Evolutionary conservation across 2,329 filamentous ascomycete species (phyloP), one percentile per base, ranked within the genome.

Genomic region (Trichoderma sp.): DNA sequence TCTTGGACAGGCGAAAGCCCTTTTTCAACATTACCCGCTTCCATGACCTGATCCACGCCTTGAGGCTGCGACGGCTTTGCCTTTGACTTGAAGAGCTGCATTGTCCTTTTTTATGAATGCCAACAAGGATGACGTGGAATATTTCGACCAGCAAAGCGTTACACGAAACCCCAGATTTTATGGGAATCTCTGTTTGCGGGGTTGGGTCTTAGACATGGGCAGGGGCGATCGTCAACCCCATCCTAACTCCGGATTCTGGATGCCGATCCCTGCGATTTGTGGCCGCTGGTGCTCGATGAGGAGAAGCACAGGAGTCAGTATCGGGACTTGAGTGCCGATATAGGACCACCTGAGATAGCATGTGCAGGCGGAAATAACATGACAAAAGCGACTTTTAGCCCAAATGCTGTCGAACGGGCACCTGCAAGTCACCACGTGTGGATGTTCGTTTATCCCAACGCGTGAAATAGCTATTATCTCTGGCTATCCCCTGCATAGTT

Each of bases 121-220:
- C 18, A 16, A 43, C 8, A 39, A 37, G 30, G 24, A 30, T 46
- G 24, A 13, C 10, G 32, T 32, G 30, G 7, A 26, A 65, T 39
- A 18, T 13, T 13, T 24, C 7, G 5, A 18, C n/a, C 61, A 21
- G 28, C 34, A 65, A 65, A 16, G 24, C 49, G 28, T 43, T n/a
- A n/a, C 61, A 30, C 34, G 61, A 37, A 65, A 46, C 51, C 61
- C 51, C 61, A 32, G 61, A 65, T 65, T 65, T 60, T 65, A 65
- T 65, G 61, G 18, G 51, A 65, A 11, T 46, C 5, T 43, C 11
- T 18, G 43, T 43, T 32, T 65, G 61, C 61, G 61, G 61, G 61
- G 61, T 65, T 65, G 3, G 11, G 61, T 46, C 46, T 55, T 7
- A 56, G 49, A 56, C 34, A 65, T 43, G 24, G 11, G 24, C 21